phyloP scores from a whole-genome alignment of 169 alveolate genomes.

The Eimeria sp. region DNA sequence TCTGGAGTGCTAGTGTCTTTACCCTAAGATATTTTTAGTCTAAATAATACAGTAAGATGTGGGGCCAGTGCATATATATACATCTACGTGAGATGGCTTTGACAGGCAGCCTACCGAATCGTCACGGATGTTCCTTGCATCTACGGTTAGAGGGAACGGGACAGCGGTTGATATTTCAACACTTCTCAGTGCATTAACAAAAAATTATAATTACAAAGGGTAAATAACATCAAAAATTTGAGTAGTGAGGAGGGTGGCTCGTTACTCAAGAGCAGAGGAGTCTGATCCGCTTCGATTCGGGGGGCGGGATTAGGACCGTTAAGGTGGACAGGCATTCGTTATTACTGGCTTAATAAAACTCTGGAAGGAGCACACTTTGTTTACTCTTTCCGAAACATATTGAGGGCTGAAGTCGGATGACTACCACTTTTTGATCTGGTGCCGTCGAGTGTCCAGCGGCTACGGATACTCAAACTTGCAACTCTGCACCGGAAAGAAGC shows the following conservation, averaged over 20 bases:
- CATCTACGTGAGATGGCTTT: neutral
- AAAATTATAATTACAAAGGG: neutral
- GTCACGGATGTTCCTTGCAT: neutral
- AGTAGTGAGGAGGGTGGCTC: neutral
- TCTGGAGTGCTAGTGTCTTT: too few species aligned
- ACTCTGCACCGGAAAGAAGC: neutral
- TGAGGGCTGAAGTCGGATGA: neutral
- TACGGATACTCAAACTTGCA: neutral
- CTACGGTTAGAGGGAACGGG: neutral
- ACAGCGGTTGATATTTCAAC: neutral
- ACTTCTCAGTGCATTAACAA: neutral
- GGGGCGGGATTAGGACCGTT: neutral
- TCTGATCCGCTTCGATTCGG: neutral
- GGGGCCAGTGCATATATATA: neutral
- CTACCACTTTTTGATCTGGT: neutral
- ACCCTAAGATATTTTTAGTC: neutral
- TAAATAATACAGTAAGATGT: neutral
- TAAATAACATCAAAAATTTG: neutral
- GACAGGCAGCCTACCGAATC: neutral
- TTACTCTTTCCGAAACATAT: neutral
- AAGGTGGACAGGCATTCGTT: neutral
- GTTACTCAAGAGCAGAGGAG: neutral
- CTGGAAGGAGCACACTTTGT: neutral
- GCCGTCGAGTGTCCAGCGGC: neutral
- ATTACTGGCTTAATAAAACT: too few species aligned